Evolutionary conservation across 2,329 filamentous ascomycete genomes (phyloP), one percentile per base, ranked within the genome.

Genomic region (Huntiella moniliformis): DNA sequence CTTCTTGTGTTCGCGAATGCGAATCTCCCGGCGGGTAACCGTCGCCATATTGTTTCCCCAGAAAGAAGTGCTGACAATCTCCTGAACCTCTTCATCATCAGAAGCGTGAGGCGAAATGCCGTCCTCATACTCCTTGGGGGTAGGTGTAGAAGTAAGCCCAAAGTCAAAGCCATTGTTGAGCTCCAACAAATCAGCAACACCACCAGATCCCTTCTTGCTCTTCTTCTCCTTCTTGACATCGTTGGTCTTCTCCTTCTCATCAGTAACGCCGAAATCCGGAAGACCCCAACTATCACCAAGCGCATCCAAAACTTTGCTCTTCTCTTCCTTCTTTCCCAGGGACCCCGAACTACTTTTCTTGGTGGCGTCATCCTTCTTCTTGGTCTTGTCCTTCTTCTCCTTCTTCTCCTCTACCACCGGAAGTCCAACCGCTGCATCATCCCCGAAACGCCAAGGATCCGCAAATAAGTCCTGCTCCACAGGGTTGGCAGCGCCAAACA

Each of bases 61-160:
- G 38, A 36, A 44, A 22, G 55, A 57, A 57, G 28, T 36, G 42
- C 38, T 56, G 56, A 61, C 60, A 64, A n/a, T 56, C 13, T 48
- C 50, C 31, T 56, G 57, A 7, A 56, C 53, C 35, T 53, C 54
- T 22, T 59, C 57, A 4, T 58, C 55, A 16, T 53, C 53, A 4
- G 51, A 52, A 15, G 51, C 51, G 12, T 52, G 52, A 15, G 53
- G 22, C 8, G 22, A 54, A 12, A 46, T 52, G 28, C 53, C 44
- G 10, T 55, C 53, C 17, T 55, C 53, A 48, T 57, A 52, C 38
- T 22, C 28, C 22, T 37, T 33, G 1, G 34, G n/a, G 3, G 18
- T 28, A 16, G 37, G 28, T 28, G 36, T 32, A 10, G 37, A 39
- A 13, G 44, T 37, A 10, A 28, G 22, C 22, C 22, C 22, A 34